Evolutionary conservation across 179 eudicot species (phyloP).

Genomic region (Beta macrorhiza): DNA sequence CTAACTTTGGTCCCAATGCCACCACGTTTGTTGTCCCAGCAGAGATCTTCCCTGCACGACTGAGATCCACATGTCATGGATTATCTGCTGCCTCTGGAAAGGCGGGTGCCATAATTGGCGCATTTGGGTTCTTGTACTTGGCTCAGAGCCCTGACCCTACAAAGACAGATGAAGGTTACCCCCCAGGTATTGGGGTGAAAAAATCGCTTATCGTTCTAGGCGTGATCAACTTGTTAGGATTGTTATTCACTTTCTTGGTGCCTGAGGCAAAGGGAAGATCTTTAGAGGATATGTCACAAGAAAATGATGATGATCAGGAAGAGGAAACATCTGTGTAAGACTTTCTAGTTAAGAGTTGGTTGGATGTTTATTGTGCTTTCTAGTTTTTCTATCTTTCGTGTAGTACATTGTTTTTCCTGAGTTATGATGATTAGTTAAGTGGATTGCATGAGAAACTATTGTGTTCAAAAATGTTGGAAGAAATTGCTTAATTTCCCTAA

Average conservation of each 20-base stretch:
- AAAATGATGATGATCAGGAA: slow-evolving; percentile 34
- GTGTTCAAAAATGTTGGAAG: neutral
- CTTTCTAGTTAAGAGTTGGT: neutral
- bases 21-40: slow-evolving; percentile 61
- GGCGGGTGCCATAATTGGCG: slow-evolving; percentile 53
- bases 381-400: neutral
- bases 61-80: slow-evolving; percentile 59
- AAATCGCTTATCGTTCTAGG: slow-evolving; percentile 43
- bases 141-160: slow-evolving; percentile 41
- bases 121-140: slow-evolving; percentile 55
- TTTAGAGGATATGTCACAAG: slow-evolving; percentile 52
- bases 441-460: neutral
- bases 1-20: slow-evolving; percentile 57
- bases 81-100: slow-evolving; percentile 55
- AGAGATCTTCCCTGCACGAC: slow-evolving; percentile 55
- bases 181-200: slow-evolving; percentile 51
- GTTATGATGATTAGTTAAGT: neutral
- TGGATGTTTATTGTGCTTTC: neutral
- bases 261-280: slow-evolving; percentile 61
- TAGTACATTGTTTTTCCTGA: neutral
- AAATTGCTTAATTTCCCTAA: neutral
- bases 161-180: slow-evolving; percentile 51
- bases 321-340: slow-evolving; percentile 2
- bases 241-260: slow-evolving; percentile 46
- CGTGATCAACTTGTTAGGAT: slow-evolving; percentile 38